Evolutionary conservation across 345 rosid species (phyloP), one percentile per base, ranked within the genome.

Genomic region (Linum lewisii): DNA sequence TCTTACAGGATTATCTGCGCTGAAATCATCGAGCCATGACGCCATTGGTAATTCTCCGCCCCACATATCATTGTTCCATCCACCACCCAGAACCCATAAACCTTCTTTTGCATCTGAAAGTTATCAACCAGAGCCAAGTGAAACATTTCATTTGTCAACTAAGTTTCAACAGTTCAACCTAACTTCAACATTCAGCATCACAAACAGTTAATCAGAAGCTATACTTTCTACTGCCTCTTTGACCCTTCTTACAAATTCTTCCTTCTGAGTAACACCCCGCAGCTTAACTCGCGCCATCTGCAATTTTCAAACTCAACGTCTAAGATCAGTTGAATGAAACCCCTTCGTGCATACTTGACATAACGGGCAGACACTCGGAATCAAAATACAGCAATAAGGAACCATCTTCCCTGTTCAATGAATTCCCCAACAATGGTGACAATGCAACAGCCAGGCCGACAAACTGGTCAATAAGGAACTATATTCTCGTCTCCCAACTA

Each of bases 11-110:
- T 86, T 84, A 25, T 66, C 25, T 60, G 88, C 69, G 6, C 96
- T 81, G 67, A 86, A 61, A 61, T 84, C 88, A 67, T 92, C 95
- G 54, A 92, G 69, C 96, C 95, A 92, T 18, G 93, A 81, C 21
- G 84, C 88, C 54, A 69, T 57, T 5, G 98, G 96, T 51, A 79
- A 66, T 69, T 88, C 95, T 66, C 98, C 98, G 65, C 95, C 98
- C 98, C 96, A 92, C 19, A 81, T 75, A 69, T 83, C 90, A 78
- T 92, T 88, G 81, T 92, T 92, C 98, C 98, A 92, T 67, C 96
- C 90, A 52, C 96, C 88, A 66, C 98, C 98, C 61, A 88, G 63
- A 55, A 92, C 63, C 96, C 98, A 92, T 32, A 85, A 76, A 57
- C 88, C 93, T 67, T 73, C 72, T 69, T 75, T 72, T 29, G 77